Evolutionary conservation across 148 eudicot genomes (phyloP), one percentile per base, ranked within the genome.

Genomic region (Vaccinium myrtillus): DNA sequence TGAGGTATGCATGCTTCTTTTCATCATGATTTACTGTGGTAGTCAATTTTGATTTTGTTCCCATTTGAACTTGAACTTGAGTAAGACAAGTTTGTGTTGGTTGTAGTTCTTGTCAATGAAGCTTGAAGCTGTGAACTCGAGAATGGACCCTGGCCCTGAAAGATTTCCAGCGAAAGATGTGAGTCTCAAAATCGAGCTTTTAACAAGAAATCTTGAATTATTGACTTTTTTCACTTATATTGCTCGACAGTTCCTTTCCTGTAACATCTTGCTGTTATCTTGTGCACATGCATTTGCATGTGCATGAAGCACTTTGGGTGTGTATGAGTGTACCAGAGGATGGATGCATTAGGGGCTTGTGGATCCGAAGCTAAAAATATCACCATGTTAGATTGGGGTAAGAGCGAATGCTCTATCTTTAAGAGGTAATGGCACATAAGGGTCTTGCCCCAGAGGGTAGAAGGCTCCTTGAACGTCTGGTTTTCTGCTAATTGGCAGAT

Each of bases 101-200:
- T 76, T 84, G 83, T 93, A 96, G 99, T 94, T 96, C 87, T 91
- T 96, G 79, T 96, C 98, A 14, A 93, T 94, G 98, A 94, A 94
- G 90, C 90, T 94, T 78, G 98, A 94, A 85, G 93, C 98, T n/a
- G 99, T 93, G 74, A 96, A 94, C 90, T 81, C 97, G 49, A 91
- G 93, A 89, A 75, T 83, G 74, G 86, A 81, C 70, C 92, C 92
- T 78, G 90, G 87, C 56, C 89, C 91, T 79, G 96, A 93, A 90
- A 94, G 90, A 87, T 93, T 85, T 90, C 94, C 94, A 75, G 83
- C 91, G 39, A 96, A 94, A 92, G 98, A 96, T 87, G 99, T 96
- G 90, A 93, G 95, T 87, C 80, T 9, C 8, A 39, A 25, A 25
- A 32, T 61, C 23, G 55, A 27, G 54, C 32, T 48, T 50, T 51